Percentiles rank a stretch among this genome's conserved stretches.
phyloP scores from a whole-genome alignment of 2,329 filamentous ascomycete genomes.

The Ophiostoma populinum region DNA sequence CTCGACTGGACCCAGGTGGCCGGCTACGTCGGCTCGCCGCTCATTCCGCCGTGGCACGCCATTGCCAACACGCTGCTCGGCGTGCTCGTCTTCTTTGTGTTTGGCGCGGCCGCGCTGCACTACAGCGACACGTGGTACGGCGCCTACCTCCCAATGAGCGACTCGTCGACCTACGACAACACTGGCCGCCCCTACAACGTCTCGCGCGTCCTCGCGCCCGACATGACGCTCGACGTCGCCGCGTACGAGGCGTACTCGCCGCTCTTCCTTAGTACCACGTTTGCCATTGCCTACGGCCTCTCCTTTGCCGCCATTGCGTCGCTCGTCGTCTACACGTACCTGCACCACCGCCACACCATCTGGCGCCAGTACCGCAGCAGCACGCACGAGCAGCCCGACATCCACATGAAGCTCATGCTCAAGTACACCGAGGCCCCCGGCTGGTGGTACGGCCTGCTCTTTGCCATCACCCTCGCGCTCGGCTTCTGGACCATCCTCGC shows the following conservation, averaged over 20 bases:
- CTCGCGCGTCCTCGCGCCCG: constrained; percentile 38
- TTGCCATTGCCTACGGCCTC: constrained; percentile 51
- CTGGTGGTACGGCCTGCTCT: constrained; percentile 46
- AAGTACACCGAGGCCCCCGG: constrained; percentile 45
- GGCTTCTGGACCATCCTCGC: constrained; percentile 37
- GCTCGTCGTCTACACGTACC: constrained; percentile 47
- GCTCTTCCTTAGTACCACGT: constrained; percentile 54
- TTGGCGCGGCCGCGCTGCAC: constrained; percentile 42
- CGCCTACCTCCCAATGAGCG: constrained; percentile 49
- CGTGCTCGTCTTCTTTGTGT: constrained; percentile 45
- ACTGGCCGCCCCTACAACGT: constrained; percentile 48
- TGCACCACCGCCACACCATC: constrained; percentile 51
- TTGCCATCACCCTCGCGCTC: constrained; percentile 33
- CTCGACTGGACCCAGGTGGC: constrained; percentile 45
- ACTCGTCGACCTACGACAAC: constrained; percentile 56
- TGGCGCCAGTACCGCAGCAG: constrained; percentile 44
- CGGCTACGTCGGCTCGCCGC: constrained; percentile 48
- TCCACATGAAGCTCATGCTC: constrained; percentile 47
- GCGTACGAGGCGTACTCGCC: constrained; percentile 53
- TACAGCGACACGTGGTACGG: constrained; percentile 49
- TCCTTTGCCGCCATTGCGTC: constrained; percentile 56
- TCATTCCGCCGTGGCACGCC: constrained; percentile 56
- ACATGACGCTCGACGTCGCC: constrained; percentile 43
- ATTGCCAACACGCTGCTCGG: constrained; percentile 58
- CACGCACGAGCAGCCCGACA: constrained; percentile 40